Percentiles rank a stretch among this genome's conserved stretches.
Conservation (phyloP, 306 rosid genomes). For the Lathyrus aphaca region DNA sequence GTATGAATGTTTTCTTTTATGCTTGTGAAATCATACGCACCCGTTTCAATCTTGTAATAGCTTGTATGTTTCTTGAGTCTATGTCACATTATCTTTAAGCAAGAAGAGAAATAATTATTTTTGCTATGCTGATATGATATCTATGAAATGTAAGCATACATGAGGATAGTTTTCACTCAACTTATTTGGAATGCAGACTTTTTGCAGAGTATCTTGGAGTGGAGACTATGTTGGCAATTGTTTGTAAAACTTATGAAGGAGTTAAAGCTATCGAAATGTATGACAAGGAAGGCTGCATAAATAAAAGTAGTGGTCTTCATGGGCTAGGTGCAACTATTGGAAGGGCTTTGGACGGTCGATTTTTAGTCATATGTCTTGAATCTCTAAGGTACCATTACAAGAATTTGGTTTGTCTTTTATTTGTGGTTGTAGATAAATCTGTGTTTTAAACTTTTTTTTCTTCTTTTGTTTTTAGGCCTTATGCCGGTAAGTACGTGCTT, state of each 20-base stretch:
- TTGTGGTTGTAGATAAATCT: conserved; percentile 34
- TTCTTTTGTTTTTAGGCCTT: conserved; percentile 55
- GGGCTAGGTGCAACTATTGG: conserved; percentile 73
- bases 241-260: conserved; percentile 78
- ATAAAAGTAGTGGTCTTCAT: conserved; percentile 66
- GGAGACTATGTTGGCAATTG: conserved; percentile 80
- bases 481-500: conserved; percentile 64
- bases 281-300: conserved; percentile 64
- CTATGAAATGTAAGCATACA: conserved; percentile 7
- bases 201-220: conserved; percentile 79
- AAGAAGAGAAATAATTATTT: not conserved
- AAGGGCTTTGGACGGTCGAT: conserved; percentile 70
- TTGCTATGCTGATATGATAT: conserved; percentile 21
- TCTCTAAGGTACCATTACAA: conserved; percentile 62
- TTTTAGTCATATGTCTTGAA: conserved; percentile 80
- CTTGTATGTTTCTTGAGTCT: conserved; percentile 20
- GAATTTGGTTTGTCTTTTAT: conserved; percentile 31
- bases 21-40: conserved; percentile 13
- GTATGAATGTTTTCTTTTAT: conserved; percentile 25
- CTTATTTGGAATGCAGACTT: conserved; percentile 56
- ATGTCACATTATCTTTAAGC: conserved; percentile 3
- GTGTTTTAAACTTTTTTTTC: not conserved
- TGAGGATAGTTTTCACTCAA: too few species aligned
- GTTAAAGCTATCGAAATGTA: conserved; percentile 72
- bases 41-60: conserved; percentile 30